phyloP scores from a whole-genome alignment of 495 filamentous ascomycete species.

The Margaritispora aquatica region DNA sequence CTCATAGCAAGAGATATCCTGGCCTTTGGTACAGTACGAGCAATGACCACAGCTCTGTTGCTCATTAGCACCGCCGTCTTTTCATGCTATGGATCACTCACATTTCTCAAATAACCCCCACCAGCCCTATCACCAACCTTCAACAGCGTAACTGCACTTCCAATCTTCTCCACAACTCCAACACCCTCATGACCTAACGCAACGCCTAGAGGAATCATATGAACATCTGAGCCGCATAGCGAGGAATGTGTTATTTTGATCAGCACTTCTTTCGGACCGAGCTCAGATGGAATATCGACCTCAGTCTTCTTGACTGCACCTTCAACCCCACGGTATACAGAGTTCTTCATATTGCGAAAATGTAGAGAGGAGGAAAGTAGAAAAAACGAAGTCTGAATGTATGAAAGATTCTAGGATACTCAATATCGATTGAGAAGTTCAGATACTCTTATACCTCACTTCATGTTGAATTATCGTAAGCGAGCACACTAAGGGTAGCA shows the following conservation, averaged over 20 bases:
- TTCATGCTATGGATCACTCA: conserved; percentile 16
- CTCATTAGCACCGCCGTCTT: not conserved
- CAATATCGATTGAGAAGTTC: no score
- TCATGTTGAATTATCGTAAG: no score
- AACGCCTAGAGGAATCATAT: conserved; percentile 26
- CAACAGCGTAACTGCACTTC: conserved; percentile 25
- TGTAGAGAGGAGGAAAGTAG: not conserved
- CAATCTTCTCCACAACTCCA: conserved; percentile 34
- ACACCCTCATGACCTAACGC: conserved; percentile 43
- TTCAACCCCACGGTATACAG: conserved; percentile 3
- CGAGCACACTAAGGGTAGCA: no score
- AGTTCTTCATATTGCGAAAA: not conserved
- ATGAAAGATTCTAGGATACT: not conserved
- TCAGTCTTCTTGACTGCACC: conserved; percentile 3
- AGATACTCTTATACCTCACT: no score
- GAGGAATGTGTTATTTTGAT: conserved; percentile 41
- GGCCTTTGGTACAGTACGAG: conserved; percentile 14
- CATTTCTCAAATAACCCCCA: conserved; percentile 35
- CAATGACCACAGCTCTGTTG: conserved; percentile 19
- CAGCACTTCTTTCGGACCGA: conserved; percentile 29
- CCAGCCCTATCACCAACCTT: conserved; percentile 37
- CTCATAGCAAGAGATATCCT: conserved; percentile 21
- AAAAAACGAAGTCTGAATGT: not conserved
- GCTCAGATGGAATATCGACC: not conserved
- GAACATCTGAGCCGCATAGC: conserved; percentile 36